Conservation (phyloP, 352 stramenopile species). For the Phytopythium montanum region DNA sequence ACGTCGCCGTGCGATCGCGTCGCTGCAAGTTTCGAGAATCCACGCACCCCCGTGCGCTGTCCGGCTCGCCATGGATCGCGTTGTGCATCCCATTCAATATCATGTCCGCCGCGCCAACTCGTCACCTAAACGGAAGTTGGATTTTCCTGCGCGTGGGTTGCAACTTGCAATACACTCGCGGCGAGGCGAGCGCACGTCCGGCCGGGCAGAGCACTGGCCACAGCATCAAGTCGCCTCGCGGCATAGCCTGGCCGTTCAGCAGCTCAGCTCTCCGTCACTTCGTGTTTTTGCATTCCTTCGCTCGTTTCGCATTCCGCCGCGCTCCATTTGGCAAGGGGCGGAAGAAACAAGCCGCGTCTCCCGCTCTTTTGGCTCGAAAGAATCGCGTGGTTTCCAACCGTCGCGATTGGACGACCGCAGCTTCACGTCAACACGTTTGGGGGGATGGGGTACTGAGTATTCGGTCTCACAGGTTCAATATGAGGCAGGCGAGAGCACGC, state of each 20-base stretch:
- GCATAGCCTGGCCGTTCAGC: background rate
- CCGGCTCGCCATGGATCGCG: background rate
- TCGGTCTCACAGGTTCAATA: background rate
- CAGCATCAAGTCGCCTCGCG: background rate
- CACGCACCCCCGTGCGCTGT: background rate
- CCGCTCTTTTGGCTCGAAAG: conserved; percentile 1
- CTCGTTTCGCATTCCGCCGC: background rate
- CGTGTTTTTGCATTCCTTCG: background rate
- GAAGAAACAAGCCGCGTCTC: background rate
- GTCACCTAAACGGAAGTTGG: background rate
- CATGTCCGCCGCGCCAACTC: background rate
- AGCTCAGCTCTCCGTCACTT: background rate
- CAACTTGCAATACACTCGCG: background rate
- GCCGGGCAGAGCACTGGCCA: background rate
- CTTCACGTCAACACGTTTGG: background rate
- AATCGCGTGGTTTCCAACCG: background rate
- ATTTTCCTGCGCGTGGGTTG: background rate
- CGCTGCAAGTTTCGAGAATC: background rate
- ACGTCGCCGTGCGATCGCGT: background rate
- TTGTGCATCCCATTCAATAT: background rate
- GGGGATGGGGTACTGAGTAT: background rate
- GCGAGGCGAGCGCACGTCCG: background rate
- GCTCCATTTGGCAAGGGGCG: conserved; percentile 1
- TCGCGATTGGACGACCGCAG: background rate
- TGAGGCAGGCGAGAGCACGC: background rate